Percentiles rank a stretch among this genome's conserved stretches.
phyloP scores from a whole-genome alignment of 257 asterid genomes.

The Solanum stenotomum region DNA sequence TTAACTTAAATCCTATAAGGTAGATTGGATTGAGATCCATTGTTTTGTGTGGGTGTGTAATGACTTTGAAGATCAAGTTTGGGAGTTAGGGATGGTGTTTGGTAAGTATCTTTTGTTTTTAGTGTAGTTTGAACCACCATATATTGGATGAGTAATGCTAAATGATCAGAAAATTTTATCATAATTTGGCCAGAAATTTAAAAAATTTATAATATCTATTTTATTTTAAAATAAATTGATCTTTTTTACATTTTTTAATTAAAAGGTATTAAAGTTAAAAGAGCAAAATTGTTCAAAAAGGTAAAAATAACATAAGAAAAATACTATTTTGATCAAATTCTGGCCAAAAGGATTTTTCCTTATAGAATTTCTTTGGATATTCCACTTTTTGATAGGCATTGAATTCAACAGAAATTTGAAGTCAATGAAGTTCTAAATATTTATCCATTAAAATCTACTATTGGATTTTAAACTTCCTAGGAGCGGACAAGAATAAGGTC shows the following conservation, averaged over 20 bases:
- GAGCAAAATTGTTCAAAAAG: too few species aligned
- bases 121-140: neutral
- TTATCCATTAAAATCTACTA: too few species aligned
- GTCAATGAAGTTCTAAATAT: neutral
- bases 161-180: too few species aligned
- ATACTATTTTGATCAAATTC: too few species aligned
- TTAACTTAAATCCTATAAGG: neutral
- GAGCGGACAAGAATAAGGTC: neutral
- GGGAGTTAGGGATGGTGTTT: slow-evolving; percentile 13
- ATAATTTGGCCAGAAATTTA: too few species aligned
- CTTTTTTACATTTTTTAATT: too few species aligned
- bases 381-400: neutral
- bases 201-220: too few species aligned
- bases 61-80: slow-evolving; percentile 16
- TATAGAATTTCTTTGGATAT: neutral
- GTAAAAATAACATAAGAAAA: too few species aligned
- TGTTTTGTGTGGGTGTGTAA: neutral
- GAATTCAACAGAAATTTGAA: neutral
- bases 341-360: too few species aligned
- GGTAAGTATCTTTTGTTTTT: neutral
- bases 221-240: too few species aligned
- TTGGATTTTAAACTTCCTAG: too few species aligned
- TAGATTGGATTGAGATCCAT: neutral
- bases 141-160: neutral
- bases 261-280: too few species aligned